Percentiles rank a stretch among this genome's conserved stretches.
phyloP scores from a whole-genome alignment of 73 alveolate genomes.

The Tetrahymena elliotti region DNA sequence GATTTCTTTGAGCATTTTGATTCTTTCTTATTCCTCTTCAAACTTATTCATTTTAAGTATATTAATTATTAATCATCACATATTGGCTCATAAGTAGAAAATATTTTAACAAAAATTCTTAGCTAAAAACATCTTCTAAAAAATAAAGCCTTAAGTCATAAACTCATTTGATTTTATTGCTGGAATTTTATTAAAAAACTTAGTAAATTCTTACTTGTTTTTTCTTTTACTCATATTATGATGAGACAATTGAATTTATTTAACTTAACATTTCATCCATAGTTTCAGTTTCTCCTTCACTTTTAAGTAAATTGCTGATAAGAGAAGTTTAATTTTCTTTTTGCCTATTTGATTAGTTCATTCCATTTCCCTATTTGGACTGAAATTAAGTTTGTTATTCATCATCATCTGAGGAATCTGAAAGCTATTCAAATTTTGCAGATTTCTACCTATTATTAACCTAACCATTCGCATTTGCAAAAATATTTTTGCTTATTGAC shows the following conservation, averaged over 20 bases:
- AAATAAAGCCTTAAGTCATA: too few species aligned
- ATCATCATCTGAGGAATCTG: neutral
- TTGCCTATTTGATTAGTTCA: neutral
- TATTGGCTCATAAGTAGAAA: neutral
- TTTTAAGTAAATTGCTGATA: neutral
- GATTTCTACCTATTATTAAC: neutral
- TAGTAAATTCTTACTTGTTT: neutral
- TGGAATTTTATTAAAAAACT: neutral
- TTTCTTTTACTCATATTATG: neutral
- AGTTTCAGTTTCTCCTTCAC: neutral
- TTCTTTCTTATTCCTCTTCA: neutral
- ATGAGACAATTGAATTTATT: neutral
- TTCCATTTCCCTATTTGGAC: neutral
- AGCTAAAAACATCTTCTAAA: too few species aligned
- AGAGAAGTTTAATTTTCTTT: neutral
- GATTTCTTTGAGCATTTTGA: neutral
- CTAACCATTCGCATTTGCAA: neutral
- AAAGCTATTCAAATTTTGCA: neutral
- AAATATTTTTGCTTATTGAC: neutral
- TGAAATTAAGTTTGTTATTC: neutral
- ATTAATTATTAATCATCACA: too few species aligned
- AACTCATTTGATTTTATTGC: neutral
- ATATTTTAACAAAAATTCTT: too few species aligned
- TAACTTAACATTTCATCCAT: neutral
- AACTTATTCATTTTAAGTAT: neutral